A percentile compares a stretch with the other conserved stretches of the same genome.
These are phyloP conservation scores for Fusarium armeniacum DNA, from an alignment of 2,329 filamentous ascomycete genomes.

Conservation along the genomic window DNA sequence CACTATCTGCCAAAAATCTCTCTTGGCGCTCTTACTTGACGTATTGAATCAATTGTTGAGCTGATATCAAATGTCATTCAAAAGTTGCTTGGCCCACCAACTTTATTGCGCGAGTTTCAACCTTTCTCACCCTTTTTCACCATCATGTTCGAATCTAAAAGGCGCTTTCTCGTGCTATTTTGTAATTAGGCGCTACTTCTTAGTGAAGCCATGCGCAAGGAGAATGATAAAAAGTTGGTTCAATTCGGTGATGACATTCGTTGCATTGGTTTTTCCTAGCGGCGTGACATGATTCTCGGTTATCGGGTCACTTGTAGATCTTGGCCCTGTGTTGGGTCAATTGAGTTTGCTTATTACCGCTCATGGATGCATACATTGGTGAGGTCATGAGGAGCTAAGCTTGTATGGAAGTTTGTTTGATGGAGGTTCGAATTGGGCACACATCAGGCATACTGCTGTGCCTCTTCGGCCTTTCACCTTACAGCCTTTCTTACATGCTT, in stretches of 20 bases:
- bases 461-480: constrained; percentile 12
- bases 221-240: constrained; percentile 48
- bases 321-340: constrained; percentile 4
- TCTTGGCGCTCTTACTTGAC: constrained; percentile 23
- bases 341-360: constrained; percentile 29
- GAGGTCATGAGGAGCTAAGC: constrained; percentile 25
- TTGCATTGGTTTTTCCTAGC: constrained; percentile 5
- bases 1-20: constrained; percentile 21
- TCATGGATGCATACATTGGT: constrained; percentile 18
- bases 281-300: constrained; percentile 34
- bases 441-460: constrained; percentile 43
- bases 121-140: constrained; percentile 17
- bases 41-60: constrained; percentile 24
- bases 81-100: constrained; percentile 24
- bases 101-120: constrained; percentile 24
- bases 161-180: constrained; percentile 47
- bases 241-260: constrained; percentile 30
- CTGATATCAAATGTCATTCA: constrained; percentile 28
- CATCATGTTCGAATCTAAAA: constrained; percentile 47
- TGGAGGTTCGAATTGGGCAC: constrained; percentile 38
- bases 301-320: constrained; percentile 39
- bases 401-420: not conserved
- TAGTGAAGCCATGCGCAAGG: constrained; percentile 42
- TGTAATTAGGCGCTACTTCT: constrained; percentile 50
- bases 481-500: constrained; percentile 6